A percentile compares a stretch with the other conserved stretches of the same genome.
These are phyloP conservation scores for Lentinula sp. DNA, from an alignment of 768 basidiomycete species.

Conservation along the genomic window DNA sequence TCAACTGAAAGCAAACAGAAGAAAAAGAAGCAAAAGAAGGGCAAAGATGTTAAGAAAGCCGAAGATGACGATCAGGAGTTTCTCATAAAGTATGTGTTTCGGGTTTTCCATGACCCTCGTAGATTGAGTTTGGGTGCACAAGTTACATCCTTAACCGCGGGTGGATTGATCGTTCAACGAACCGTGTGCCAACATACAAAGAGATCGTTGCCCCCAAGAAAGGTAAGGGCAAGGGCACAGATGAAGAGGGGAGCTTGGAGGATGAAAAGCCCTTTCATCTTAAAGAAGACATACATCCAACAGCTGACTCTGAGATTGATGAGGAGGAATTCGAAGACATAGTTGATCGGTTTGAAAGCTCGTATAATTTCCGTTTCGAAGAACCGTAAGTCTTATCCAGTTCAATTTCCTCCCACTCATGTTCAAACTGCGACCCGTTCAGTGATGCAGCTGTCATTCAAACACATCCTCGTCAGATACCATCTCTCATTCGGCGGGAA, in stretches of 20 bases:
- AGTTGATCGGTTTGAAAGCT: conserved; percentile 88
- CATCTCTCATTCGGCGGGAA: conserved; percentile 59
- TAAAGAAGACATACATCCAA: conserved; percentile 15
- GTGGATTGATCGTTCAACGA: conserved; percentile 81
- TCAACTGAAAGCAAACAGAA: conserved; percentile 25
- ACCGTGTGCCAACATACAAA: conserved; percentile 77
- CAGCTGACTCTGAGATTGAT: conserved; percentile 18
- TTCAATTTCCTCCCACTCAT: conserved; percentile 8
- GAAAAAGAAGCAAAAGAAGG: conserved; percentile 16
- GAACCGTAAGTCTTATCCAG: conserved; percentile 64
- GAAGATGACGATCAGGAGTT: conserved; percentile 80
- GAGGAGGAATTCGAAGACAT: conserved; percentile 66
- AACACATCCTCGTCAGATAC: conserved; percentile 71
- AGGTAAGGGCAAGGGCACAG: conserved; percentile 21
- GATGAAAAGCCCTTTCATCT: conserved; percentile 16
- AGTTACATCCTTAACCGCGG: conserved; percentile 98
- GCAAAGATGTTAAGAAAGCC: conserved; percentile 31
- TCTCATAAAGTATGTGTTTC: conserved; percentile 68
- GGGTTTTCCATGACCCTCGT: background rate
- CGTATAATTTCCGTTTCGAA: conserved; percentile 97
- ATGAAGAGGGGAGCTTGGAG: conserved; percentile 10
- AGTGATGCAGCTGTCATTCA: conserved; percentile 64
- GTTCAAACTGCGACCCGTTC: background rate
- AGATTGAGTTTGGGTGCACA: conserved; percentile 1
- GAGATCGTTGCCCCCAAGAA: conserved; percentile 58